Base-by-base conservation (phyloP, 2,329 filamentous ascomycete species). In the Epichloe brachyelytri region DNA sequence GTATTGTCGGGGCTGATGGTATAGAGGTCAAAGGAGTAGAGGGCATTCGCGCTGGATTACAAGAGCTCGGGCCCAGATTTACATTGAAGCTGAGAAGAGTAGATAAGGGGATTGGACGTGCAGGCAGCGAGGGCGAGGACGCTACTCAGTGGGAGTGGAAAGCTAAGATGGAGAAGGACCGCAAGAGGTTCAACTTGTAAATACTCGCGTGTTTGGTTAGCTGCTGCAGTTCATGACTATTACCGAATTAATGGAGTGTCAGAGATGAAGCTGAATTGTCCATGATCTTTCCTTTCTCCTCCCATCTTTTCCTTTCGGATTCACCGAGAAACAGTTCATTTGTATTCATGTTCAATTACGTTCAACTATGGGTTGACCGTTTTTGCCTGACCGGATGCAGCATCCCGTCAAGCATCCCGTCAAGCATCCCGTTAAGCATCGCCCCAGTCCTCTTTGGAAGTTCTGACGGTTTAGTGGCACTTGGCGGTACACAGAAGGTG, bases 121-220 rank as follows among this genome's bases (percentile, higher is more conserved):
- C 81, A 7, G 81, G 81, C 17, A 83, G 80, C 59, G 76, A 82
- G 54, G 79, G 87, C 74, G 73, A 81, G 67, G 72, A 84, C 67
- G 88, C 88, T 38, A 79, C 88, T 58, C 87, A 95, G 63, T 97
- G 93, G 91, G 81, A 96, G 65, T 98, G 93, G 93, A 94, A 95
- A 71, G 85, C 86, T 11, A 82, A 83, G 64, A 94, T 93, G 84
- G 93, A 98, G 72, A 96, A 96, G 74, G 76, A 86, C 63, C 78
- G 93, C 62, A 97, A 91, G 58, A 83, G 88, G 65, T 98, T 97
- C 72, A 93, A 94, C 69, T 74, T 98, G 64, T 97, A 30, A 11
- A 30, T 4, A 11, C 30, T 30, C 10, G 26, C 26, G 26, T 30
- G 26, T 30, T 30, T 30, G 26, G 26, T 30, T 10, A 30, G 8